Base-by-base conservation (phyloP, 2,329 filamentous ascomycete species). In the Geosmithia morbida region DNA sequence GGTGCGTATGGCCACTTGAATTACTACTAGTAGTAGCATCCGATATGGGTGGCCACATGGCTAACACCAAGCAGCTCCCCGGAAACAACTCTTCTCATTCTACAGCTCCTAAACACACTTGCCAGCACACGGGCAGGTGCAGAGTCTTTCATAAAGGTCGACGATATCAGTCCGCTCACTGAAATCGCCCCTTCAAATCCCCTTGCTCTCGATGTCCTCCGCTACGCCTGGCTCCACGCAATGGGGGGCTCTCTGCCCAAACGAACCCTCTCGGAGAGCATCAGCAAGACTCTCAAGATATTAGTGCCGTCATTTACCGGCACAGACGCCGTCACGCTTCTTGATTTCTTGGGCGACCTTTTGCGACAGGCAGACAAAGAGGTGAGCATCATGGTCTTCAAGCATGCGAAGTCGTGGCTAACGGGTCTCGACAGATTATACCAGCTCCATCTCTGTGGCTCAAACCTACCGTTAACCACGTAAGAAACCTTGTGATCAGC, bases 251-350 rank as follows among this genome's bases (percentile, higher is more conserved):
- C 56, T 2, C 51, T 60, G 47, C 61, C 67, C 51, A 57, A 54
- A 47, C 39, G 49, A n/a, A 39, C 50, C 20, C 49, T 71, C 37
- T 53, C 56, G 37, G 44, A 47, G 11, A 70, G 68, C 50, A 66
- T 83, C 41, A 66, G 76, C 51, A 50, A 55, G 13, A 66, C 66
- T 2, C 62, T 82, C 3, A 64, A 67, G 37, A 59, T 57, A 8
- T 64, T 82, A 2, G 64, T 74, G 7, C 63, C 70, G 7, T 69
- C 70, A 0, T 83, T 80, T 55, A 71, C 66, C 39, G 71, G 70
- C 11, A 81, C 77, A 10, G 77, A 82, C 55, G 75, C 69, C 4
- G 73, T 77, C 3, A 81, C 75, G 0, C 63, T 83, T 3, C 61
- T 83, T 2, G 66, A 66, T 40, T 81, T 81, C 54, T 54, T 80